Conservation (phyloP, 805 yeast genomes). For the Brettanomyces custersianus region DNA sequence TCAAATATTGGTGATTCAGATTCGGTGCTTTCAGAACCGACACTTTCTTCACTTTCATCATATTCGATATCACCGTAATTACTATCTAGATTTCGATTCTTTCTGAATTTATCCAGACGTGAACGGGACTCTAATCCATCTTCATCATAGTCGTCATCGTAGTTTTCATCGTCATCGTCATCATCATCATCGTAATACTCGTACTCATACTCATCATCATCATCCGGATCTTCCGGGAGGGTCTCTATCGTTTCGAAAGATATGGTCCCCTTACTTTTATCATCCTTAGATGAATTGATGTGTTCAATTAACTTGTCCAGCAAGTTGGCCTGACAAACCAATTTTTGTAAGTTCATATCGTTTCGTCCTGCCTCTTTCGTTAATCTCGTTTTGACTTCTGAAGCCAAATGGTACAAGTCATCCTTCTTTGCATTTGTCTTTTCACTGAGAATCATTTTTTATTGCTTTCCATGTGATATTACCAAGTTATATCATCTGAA, state of each 20-base stretch:
- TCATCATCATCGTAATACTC: slow-evolving; percentile 2
- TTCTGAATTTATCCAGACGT: not conserved
- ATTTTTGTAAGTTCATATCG: slow-evolving; percentile 46
- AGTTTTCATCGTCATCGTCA: slow-evolving; percentile 7
- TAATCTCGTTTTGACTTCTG: slow-evolving; percentile 54
- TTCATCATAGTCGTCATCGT: slow-evolving; percentile 6
- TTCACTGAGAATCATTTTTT: slow-evolving; percentile 1
- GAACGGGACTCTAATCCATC: too few species aligned
- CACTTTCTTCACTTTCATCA: not conserved
- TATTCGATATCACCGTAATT: not conserved
- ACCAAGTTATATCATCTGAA: too few species aligned
- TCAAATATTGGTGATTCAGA: too few species aligned
- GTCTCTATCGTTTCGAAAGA: slow-evolving; percentile 1
- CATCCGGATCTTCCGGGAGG: slow-evolving; percentile 3
- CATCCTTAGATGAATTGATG: slow-evolving; percentile 17
- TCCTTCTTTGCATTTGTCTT: slow-evolving; percentile 17
- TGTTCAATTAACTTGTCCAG: slow-evolving; percentile 56
- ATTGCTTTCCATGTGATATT: too few species aligned
- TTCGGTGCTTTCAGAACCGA: too few species aligned
- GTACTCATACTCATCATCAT: slow-evolving; percentile 3
- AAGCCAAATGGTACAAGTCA: slow-evolving; percentile 52
- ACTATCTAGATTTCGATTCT: not conserved
- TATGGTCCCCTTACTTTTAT: not conserved
- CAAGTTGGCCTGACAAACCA: slow-evolving; percentile 66
- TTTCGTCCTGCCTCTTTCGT: slow-evolving; percentile 52